A percentile compares a stretch with the other conserved stretches of the same genome.
phyloP scores from a whole-genome alignment of 495 filamentous ascomycete genomes.

The Melanomma pulvis-pyrius region DNA sequence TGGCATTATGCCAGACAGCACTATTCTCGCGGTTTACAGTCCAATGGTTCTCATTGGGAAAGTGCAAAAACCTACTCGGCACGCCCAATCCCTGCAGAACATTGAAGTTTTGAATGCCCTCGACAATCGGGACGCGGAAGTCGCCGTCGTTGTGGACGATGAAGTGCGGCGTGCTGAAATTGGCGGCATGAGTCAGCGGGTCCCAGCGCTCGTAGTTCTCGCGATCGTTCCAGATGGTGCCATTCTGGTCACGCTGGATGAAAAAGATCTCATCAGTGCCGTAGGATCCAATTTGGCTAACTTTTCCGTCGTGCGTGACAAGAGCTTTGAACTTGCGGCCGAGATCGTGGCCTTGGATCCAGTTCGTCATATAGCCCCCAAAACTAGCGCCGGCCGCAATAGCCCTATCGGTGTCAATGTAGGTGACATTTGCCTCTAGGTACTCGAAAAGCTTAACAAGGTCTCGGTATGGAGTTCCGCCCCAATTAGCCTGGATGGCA shows the following conservation, averaged over 20 bases:
- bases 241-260: constrained; percentile 48
- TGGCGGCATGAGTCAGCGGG: constrained; percentile 44
- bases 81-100: constrained; percentile 53
- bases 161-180: constrained; percentile 51
- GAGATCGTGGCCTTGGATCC: constrained; percentile 59
- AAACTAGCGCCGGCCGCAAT: constrained; percentile 56
- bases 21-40: constrained; percentile 52
- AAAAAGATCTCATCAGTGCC: constrained; percentile 56
- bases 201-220: constrained; percentile 53
- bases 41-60: constrained; percentile 59
- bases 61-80: constrained; percentile 57
- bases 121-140: constrained; percentile 48
- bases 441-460: constrained; percentile 55
- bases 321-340: constrained; percentile 60
- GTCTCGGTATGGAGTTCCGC: constrained; percentile 58
- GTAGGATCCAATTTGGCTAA: constrained; percentile 50
- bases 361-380: constrained; percentile 59
- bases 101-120: constrained; percentile 54
- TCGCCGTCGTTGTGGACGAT: constrained; percentile 54
- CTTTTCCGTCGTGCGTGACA: constrained; percentile 51
- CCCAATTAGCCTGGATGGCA: constrained; percentile 55
- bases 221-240: constrained; percentile 52
- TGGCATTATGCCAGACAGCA: constrained; percentile 53
- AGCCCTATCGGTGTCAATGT: constrained; percentile 52
- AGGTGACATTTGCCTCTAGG: constrained; percentile 52